These are phyloP conservation scores for Arthrobotrys sphaeroides DNA, from an alignment of 2,329 filamentous ascomycete genomes.

Conservation along the genomic window DNA sequence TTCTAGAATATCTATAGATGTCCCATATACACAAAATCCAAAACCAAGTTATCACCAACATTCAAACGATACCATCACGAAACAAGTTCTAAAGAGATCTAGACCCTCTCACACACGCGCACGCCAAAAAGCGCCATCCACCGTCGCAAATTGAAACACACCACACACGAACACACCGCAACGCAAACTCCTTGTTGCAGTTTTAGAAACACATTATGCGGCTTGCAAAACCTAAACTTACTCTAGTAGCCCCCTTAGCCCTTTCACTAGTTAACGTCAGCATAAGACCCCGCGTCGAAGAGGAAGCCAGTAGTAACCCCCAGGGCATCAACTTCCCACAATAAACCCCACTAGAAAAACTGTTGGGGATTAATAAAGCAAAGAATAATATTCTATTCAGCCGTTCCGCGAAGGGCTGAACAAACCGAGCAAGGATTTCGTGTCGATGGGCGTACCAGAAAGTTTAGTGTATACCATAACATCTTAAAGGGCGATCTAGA, in stretches of 20 bases:
- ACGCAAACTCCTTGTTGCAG: conserved; percentile 34
- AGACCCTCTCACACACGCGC: neutral
- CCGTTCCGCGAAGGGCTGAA: neutral
- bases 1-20: too few species aligned
- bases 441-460: neutral
- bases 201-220: conserved; percentile 5
- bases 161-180: neutral
- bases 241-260: neutral
- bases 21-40: neutral
- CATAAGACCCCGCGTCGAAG: conserved; percentile 8
- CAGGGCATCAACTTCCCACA: neutral
- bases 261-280: neutral
- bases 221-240: neutral
- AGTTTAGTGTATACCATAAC: neutral
- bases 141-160: neutral
- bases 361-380: neutral
- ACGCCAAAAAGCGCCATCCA: neutral
- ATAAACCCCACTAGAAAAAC: neutral
- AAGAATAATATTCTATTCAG: neutral
- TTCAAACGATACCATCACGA: neutral
- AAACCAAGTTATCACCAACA: too few species aligned
- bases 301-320: conserved; percentile 5
- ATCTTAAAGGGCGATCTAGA: neutral
- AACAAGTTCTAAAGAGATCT: neutral
- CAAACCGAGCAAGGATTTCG: neutral